Evolutionary conservation across 1,284 basidiomycete species (phyloP).

Genomic region (Heterobasidion occidentale): DNA sequence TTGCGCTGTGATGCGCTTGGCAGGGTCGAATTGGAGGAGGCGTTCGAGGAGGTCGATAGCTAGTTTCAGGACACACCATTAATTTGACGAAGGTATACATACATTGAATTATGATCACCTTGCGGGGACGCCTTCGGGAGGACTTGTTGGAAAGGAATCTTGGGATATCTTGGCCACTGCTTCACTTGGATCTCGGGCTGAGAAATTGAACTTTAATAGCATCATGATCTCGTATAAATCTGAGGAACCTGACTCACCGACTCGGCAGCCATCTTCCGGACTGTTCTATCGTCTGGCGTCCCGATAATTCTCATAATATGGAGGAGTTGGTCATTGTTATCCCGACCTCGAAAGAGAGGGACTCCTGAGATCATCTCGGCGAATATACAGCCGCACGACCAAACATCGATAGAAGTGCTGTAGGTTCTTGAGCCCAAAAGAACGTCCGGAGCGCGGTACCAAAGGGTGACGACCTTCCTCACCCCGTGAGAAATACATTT

Average conservation of each 20-base stretch:
- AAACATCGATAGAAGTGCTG: constrained; percentile 97
- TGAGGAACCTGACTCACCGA: constrained; percentile 54
- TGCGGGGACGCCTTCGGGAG: constrained; percentile 90
- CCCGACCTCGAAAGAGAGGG: constrained; percentile 93
- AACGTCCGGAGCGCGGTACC: constrained; percentile 99
- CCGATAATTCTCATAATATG: constrained; percentile 98
- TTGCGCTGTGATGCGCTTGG: constrained; percentile 86
- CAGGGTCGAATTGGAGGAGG: constrained; percentile 94
- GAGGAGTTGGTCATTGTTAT: constrained; percentile 96
- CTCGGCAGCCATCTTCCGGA: constrained; percentile 88
- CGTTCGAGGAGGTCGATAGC: constrained; percentile 94
- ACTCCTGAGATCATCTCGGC: constrained; percentile 98
- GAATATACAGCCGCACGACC: constrained; percentile 99
- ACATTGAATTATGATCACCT: constrained; percentile 36
- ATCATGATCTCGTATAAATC: not conserved
- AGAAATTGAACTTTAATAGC: constrained; percentile 6
- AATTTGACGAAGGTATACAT: not conserved
- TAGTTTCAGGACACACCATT: constrained; percentile 19
- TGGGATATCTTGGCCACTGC: constrained; percentile 86
- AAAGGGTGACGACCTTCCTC: constrained; percentile 87
- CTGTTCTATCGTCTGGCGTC: constrained; percentile 85
- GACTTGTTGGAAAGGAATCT: constrained; percentile 84
- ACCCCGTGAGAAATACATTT: not conserved
- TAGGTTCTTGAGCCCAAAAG: constrained; percentile 96
- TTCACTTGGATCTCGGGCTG: constrained; percentile 90